These are phyloP conservation scores for Erysimum cheiri DNA, from an alignment of 441 rosid species.

Conservation along the genomic window DNA sequence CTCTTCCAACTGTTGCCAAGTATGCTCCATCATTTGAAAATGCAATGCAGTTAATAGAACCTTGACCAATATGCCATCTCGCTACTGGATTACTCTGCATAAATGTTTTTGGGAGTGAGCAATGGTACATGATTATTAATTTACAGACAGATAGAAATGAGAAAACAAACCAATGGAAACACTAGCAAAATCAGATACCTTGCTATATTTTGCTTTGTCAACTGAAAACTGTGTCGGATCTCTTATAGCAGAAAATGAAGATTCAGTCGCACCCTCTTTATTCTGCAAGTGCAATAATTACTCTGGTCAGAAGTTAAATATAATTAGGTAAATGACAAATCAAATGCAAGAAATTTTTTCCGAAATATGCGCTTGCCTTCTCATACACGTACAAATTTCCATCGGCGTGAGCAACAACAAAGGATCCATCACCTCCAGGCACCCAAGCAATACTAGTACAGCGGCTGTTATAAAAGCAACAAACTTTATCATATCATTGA, in stretches of 20 bases:
- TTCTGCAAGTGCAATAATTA: slow-evolving; percentile 26
- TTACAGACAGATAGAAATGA: neutral
- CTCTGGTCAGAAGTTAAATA: neutral
- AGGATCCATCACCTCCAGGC: slow-evolving; percentile 96
- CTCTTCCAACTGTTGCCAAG: slow-evolving; percentile 97
- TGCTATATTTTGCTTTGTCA: slow-evolving; percentile 88
- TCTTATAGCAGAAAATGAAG: slow-evolving; percentile 87
- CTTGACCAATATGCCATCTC: slow-evolving; percentile 97
- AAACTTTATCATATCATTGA: neutral
- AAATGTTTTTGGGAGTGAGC: slow-evolving; percentile 9
- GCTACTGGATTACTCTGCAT: slow-evolving; percentile 95
- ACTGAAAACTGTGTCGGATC: slow-evolving; percentile 91
- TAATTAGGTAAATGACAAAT: slow-evolving; percentile 12
- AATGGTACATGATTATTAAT: neutral
- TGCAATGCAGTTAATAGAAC: slow-evolving; percentile 84
- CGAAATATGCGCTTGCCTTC: slow-evolving; percentile 69
- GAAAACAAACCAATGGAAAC: neutral
- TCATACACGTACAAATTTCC: slow-evolving; percentile 93
- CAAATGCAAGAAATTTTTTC: slow-evolving; percentile 1
- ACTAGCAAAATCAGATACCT: slow-evolving; percentile 53
- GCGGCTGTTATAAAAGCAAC: slow-evolving; percentile 62
- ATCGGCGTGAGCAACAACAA: slow-evolving; percentile 94
- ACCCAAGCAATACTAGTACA: slow-evolving; percentile 92
- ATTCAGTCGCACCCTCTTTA: slow-evolving; percentile 86
- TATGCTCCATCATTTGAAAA: slow-evolving; percentile 84